A percentile compares a stretch with the other conserved stretches of the same genome.
Evolutionary conservation across 2,329 filamentous ascomycete species (phyloP).

Genomic region (Sarocladiaceae sp.): DNA sequence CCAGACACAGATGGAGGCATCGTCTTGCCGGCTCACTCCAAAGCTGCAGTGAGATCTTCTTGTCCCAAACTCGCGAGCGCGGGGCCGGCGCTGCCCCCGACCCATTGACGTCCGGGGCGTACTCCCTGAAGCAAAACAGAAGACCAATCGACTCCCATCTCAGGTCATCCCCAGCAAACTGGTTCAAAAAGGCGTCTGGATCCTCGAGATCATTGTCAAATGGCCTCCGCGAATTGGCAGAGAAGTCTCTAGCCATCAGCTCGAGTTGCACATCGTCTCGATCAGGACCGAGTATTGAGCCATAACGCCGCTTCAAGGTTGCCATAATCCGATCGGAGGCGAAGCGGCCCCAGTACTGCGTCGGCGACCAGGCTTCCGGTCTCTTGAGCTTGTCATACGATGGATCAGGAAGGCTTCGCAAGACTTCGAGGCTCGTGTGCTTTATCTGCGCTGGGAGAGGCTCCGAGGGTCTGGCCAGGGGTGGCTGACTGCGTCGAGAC

Average conservation of each 20-base stretch:
- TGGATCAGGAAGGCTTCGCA: constrained; percentile 27
- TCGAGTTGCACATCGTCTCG: constrained; percentile 25
- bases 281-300: constrained; percentile 18
- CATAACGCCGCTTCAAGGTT: constrained; percentile 26
- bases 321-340: constrained; percentile 22
- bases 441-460: too few relatives aligned
- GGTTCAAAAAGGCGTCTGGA: constrained; percentile 29
- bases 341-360: constrained; percentile 26
- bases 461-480: constrained; percentile 25
- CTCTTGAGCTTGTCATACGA: constrained; percentile 16
- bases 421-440: constrained; percentile 30
- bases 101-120: constrained; percentile 4
- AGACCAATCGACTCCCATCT: constrained; percentile 39
- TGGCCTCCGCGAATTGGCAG: constrained; percentile 29
- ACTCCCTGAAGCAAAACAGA: constrained; percentile 19
- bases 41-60: not conserved
- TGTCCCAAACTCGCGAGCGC: not conserved
- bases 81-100: not conserved
- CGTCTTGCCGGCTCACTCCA: constrained; percentile 13
- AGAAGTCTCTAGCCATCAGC: constrained; percentile 28
- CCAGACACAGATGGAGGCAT: constrained; percentile 24
- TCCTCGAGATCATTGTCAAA: constrained; percentile 28
- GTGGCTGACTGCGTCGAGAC: constrained; percentile 1
- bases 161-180: constrained; percentile 30
- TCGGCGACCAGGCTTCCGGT: constrained; percentile 13